Percentiles rank a stretch among this genome's conserved stretches.
phyloP scores from a whole-genome alignment of 331 rosid species.

The Quercus tomentella region DNA sequence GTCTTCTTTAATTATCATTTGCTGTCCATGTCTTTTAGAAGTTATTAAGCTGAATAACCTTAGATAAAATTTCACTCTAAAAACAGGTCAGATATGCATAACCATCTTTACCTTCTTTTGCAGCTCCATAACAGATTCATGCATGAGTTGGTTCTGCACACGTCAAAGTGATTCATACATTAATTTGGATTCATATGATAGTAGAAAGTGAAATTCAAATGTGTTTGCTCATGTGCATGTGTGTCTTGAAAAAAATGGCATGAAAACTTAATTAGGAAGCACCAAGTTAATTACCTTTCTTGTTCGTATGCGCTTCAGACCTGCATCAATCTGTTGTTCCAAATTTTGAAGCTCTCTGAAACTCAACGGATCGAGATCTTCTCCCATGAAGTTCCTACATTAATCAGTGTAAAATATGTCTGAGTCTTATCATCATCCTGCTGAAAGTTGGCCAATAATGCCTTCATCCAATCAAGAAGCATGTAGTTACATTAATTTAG shows the following conservation, averaged over 20 bases:
- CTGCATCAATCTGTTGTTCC: slow-evolving; percentile 68
- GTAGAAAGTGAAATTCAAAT: not conserved
- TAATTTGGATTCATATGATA: not conserved
- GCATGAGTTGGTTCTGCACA: slow-evolving; percentile 45
- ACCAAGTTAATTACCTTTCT: slow-evolving; percentile 48
- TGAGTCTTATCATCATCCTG: not conserved
- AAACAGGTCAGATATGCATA: not conserved
- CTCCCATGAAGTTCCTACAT: slow-evolving; percentile 53
- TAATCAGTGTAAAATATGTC: not conserved
- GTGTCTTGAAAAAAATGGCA: not conserved
- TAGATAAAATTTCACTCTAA: no score
- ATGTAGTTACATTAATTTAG: not conserved
- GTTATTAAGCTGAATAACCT: no score
- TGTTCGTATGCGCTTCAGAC: slow-evolving; percentile 68
- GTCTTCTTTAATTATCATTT: no score
- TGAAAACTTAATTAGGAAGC: not conserved
- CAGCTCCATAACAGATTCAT: slow-evolving; percentile 31
- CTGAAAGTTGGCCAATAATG: not conserved
- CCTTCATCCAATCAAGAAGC: not conserved
- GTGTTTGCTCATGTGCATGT: not conserved
- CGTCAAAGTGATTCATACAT: not conserved
- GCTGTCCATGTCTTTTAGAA: no score
- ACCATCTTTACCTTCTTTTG: slow-evolving; percentile 60
- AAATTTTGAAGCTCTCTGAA: slow-evolving; percentile 72
- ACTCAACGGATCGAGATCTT: slow-evolving; percentile 56